These are phyloP conservation scores for Podospora australis DNA, from an alignment of 495 filamentous ascomycete species.

Conservation along the genomic window DNA sequence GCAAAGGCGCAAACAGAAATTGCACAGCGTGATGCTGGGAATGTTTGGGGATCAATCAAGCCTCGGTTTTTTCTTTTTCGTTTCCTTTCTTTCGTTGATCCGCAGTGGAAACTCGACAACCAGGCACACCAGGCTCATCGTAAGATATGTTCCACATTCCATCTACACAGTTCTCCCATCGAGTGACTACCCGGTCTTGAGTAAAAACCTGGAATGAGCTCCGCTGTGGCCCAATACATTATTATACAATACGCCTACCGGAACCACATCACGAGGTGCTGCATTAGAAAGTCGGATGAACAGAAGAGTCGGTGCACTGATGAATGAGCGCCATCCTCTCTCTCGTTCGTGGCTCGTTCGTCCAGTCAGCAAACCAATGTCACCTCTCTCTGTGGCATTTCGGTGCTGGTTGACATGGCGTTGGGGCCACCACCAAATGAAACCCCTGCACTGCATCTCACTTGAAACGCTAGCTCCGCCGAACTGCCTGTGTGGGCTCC, in stretches of 20 bases:
- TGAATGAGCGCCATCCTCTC: no score
- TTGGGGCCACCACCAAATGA: slow-evolving; percentile 13
- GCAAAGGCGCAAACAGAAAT: slow-evolving; percentile 24
- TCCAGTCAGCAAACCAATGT: neutral
- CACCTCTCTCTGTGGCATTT: neutral
- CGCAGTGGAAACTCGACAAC: neutral
- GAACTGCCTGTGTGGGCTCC: neutral
- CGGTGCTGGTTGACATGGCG: slow-evolving; percentile 1
- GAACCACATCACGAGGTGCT: neutral
- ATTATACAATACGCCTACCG: no score
- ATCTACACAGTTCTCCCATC: slow-evolving; percentile 1
- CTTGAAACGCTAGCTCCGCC: slow-evolving; percentile 18
- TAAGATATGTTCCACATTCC: slow-evolving; percentile 1
- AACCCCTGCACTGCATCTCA: slow-evolving; percentile 8
- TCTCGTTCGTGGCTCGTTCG: neutral
- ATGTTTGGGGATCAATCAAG: slow-evolving; percentile 11
- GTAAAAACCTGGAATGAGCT: no score
- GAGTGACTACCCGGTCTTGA: neutral
- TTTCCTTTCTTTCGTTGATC: neutral
- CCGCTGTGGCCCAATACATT: no score
- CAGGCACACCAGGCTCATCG: neutral
- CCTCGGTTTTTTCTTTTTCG: neutral
- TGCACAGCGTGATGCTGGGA: slow-evolving; percentile 5
- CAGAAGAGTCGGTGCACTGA: neutral
- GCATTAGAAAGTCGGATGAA: neutral